These are phyloP conservation scores for Saccharata proteae DNA, from an alignment of 2,329 filamentous ascomycete genomes.

Conservation along the genomic window DNA sequence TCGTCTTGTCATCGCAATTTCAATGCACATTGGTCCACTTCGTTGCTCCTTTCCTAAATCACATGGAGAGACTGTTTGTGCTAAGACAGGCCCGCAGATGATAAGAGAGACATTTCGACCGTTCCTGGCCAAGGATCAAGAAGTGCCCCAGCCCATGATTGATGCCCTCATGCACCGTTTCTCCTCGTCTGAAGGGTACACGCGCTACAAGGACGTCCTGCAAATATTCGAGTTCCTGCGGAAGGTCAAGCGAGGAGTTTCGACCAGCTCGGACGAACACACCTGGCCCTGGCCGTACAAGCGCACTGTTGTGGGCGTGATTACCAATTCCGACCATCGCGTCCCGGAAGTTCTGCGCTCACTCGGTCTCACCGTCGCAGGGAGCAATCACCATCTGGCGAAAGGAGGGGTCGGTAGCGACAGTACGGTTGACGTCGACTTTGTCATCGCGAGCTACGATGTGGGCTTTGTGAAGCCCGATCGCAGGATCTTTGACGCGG, in stretches of 20 bases:
- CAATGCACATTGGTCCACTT: too few relatives aligned
- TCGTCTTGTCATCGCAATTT: background rate
- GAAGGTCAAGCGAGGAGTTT: constrained; percentile 6
- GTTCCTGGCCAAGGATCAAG: constrained; percentile 16
- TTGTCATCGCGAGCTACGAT: constrained; percentile 52
- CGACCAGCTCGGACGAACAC: background rate
- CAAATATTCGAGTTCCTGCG: constrained; percentile 34
- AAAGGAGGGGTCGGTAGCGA: too few relatives aligned
- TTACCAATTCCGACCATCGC: constrained; percentile 54
- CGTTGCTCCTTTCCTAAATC: too few relatives aligned
- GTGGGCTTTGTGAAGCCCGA: constrained; percentile 50
- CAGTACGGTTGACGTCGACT: constrained; percentile 45
- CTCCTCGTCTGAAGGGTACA: constrained; percentile 41
- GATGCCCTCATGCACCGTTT: constrained; percentile 41
- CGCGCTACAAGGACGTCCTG: constrained; percentile 34
- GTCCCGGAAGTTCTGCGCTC: constrained; percentile 42
- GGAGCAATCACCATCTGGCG: too few relatives aligned
- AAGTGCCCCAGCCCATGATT: constrained; percentile 34
- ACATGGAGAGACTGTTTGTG: too few relatives aligned
- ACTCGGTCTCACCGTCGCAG: constrained; percentile 40
- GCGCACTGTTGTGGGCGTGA: constrained; percentile 40
- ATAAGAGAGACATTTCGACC: too few relatives aligned
- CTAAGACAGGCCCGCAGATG: too few relatives aligned
- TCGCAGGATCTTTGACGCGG: constrained; percentile 42
- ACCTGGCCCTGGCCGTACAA: constrained; percentile 15